A percentile compares a stretch with the other conserved stretches of the same genome.
phyloP scores from a whole-genome alignment of 169 alveolate species.

The Cryptosporidium ubiquitum region DNA sequence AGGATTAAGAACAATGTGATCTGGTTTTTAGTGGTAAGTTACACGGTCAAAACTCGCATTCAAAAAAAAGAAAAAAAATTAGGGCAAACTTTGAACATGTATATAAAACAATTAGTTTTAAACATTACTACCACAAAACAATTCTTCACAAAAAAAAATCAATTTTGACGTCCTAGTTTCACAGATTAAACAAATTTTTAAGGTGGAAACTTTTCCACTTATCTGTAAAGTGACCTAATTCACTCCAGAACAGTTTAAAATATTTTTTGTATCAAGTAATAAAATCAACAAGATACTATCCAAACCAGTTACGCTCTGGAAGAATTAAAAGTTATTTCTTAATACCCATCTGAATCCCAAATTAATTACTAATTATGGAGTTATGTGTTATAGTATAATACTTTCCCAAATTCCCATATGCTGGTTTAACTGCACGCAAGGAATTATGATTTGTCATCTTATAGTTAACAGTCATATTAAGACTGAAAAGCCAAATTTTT shows the following conservation, averaged over 20 bases:
- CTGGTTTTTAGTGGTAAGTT: background rate
- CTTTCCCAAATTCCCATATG: background rate
- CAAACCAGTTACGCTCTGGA: background rate
- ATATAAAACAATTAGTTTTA: constrained; percentile 7
- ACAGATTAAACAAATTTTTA: background rate
- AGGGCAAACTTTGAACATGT: background rate
- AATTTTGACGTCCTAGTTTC: background rate
- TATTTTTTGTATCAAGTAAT: background rate
- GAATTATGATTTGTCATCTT: background rate
- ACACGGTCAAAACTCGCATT: background rate
- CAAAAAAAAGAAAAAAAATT: background rate
- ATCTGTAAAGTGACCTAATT: background rate
- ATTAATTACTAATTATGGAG: background rate
- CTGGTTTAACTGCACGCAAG: background rate
- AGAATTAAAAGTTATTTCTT: background rate
- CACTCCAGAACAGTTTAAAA: background rate
- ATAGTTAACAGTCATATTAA: background rate
- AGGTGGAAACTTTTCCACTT: background rate
- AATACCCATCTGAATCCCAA: constrained; percentile 12
- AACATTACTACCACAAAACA: constrained; percentile 9
- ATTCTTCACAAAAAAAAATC: background rate
- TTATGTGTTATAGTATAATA: background rate
- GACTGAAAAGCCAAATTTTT: background rate
- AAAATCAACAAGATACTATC: background rate
- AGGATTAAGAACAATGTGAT: background rate